Percentiles rank a stretch among this genome's conserved stretches.
These are phyloP conservation scores for Eucalyptus pauciflora DNA, from an alignment of 345 rosid genomes.

Conservation along the genomic window DNA sequence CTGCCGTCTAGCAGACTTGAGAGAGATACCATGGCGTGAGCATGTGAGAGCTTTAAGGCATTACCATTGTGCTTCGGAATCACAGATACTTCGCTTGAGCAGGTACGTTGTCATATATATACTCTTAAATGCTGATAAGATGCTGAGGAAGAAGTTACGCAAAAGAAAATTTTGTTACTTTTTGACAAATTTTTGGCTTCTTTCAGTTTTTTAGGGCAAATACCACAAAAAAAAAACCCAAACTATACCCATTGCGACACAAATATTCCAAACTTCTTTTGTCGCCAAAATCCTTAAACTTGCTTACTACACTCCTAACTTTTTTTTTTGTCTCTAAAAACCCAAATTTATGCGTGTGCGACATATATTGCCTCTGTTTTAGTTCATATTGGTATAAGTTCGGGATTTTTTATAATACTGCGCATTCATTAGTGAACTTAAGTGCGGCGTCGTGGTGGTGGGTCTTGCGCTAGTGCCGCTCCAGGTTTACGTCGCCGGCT, in stretches of 20 bases:
- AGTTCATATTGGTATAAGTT: background rate
- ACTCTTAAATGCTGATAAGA: background rate
- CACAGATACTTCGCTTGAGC: background rate
- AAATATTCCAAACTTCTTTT: background rate
- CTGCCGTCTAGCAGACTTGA: background rate
- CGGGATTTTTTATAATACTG: too few species aligned
- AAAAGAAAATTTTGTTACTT: background rate
- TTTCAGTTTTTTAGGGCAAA: background rate
- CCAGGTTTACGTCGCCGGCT: too few species aligned
- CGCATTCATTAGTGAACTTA: too few species aligned
- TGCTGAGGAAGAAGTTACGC: background rate
- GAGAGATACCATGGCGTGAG: background rate
- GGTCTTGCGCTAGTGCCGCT: too few species aligned
- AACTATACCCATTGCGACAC: background rate
- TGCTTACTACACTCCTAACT: background rate
- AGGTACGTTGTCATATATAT: background rate
- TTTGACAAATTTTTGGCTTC: background rate
- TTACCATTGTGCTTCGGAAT: background rate
- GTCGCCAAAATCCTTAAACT: background rate
- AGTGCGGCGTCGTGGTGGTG: too few species aligned
- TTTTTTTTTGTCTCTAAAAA: too few species aligned
- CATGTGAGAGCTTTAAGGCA: background rate
- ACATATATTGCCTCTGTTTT: too few species aligned
- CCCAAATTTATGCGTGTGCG: background rate
- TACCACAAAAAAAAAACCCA: background rate